These are phyloP conservation scores for Colletotrichum sp. DNA, from an alignment of 2,329 filamentous ascomycete genomes.

Conservation along the genomic window DNA sequence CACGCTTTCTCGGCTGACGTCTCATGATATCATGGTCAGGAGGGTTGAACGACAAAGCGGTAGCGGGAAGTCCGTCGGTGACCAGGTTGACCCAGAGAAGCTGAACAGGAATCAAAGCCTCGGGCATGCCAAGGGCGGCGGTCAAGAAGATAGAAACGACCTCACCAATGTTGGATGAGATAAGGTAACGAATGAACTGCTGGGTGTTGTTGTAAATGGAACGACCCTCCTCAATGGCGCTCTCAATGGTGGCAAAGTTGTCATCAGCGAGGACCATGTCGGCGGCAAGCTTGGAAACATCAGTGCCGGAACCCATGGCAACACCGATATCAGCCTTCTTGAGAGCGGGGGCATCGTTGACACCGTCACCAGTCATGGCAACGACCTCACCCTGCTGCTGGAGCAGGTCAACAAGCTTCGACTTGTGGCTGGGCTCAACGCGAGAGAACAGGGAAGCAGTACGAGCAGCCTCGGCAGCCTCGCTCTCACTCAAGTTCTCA, in stretches of 20 bases:
- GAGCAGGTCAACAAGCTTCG: slow-evolving; percentile 94
- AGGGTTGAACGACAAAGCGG: slow-evolving; percentile 96
- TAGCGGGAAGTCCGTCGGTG: slow-evolving; percentile 95
- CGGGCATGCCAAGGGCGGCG: slow-evolving; percentile 94
- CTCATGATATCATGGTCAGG: slow-evolving; percentile 99
- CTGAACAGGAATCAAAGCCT: slow-evolving; percentile 95
- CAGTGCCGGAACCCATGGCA: slow-evolving; percentile 97
- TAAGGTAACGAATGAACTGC: slow-evolving; percentile 98
- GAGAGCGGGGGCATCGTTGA: slow-evolving; percentile 95
- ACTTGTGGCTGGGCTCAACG: slow-evolving; percentile 95
- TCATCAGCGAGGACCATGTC: slow-evolving; percentile 99
- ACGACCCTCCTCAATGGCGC: slow-evolving; percentile 94
- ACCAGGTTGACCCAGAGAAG: slow-evolving; percentile 99
- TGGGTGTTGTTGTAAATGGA: slow-evolving; percentile 99
- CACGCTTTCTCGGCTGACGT: slow-evolving; percentile 86
- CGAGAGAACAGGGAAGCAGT: slow-evolving; percentile 92
- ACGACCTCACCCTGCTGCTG: slow-evolving; percentile 94
- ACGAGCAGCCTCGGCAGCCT: slow-evolving; percentile 85
- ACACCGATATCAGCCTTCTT: slow-evolving; percentile 99
- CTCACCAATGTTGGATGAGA: slow-evolving; percentile 98
- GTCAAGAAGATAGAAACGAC: slow-evolving; percentile 99
- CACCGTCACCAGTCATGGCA: slow-evolving; percentile 98
- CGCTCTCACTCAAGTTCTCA: slow-evolving; percentile 77
- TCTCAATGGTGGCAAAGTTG: slow-evolving; percentile 97
- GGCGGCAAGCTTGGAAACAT: slow-evolving; percentile 93